Evolutionary conservation across 1,284 basidiomycete genomes (phyloP).

Genomic region (Pseudozyma sp.): DNA sequence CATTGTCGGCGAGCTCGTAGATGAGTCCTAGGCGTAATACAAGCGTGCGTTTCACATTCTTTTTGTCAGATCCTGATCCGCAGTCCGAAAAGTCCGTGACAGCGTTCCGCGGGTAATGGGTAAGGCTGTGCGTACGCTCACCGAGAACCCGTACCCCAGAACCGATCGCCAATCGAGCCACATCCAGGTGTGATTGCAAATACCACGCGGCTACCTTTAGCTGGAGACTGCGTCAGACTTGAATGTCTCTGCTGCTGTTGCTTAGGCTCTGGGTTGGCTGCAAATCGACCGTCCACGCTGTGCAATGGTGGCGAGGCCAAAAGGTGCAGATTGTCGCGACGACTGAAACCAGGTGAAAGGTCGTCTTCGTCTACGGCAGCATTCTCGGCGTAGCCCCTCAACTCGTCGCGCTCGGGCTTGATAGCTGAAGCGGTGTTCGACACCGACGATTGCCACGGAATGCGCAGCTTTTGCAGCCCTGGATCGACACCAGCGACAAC

Average conservation of each 20-base stretch:
- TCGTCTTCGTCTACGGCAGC: conserved; percentile 39
- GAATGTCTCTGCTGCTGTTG: conserved; percentile 10
- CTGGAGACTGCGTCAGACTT: conserved; percentile 13
- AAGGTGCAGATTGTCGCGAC: conserved; percentile 23
- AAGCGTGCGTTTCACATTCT: no score
- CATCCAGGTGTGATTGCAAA: conserved; percentile 65
- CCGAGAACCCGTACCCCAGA: conserved; percentile 57
- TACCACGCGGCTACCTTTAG: conserved; percentile 48
- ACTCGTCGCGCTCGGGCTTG: conserved; percentile 18
- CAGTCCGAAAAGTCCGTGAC: no score
- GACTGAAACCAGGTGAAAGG: conserved; percentile 29
- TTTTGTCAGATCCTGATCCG: no score
- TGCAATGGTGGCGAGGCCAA: conserved; percentile 26
- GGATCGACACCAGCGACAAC: conserved; percentile 64
- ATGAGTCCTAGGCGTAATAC: conserved; percentile 44
- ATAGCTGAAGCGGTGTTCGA: background rate
- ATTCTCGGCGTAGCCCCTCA: conserved; percentile 3
- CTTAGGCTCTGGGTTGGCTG: conserved; percentile 1
- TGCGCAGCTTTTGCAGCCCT: conserved; percentile 56
- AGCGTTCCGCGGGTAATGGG: no score
- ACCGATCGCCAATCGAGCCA: conserved; percentile 65
- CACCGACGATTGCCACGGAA: conserved; percentile 35
- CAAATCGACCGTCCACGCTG: conserved; percentile 22
- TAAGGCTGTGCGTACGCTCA: conserved; percentile 1
- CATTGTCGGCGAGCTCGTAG: conserved; percentile 64